These are phyloP conservation scores for Nannizzia gypsea DNA, from an alignment of 2,329 filamentous ascomycete species.

Conservation along the genomic window DNA sequence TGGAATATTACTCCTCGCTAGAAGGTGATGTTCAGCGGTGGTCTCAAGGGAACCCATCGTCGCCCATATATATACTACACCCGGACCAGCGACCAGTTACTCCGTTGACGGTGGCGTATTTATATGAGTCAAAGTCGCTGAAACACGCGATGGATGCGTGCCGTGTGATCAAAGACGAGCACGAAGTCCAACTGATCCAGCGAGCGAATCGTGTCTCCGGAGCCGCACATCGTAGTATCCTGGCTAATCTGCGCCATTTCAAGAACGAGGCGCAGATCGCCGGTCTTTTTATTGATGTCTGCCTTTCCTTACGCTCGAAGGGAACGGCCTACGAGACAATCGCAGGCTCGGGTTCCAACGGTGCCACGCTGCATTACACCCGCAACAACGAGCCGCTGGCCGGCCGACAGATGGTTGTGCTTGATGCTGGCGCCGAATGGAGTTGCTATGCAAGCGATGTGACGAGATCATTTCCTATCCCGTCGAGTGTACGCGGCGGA, in stretches of 20 bases:
- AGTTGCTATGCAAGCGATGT: constrained; percentile 60
- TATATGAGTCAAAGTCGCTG: constrained; percentile 20
- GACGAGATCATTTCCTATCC: constrained; percentile 79
- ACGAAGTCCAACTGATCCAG: constrained; percentile 60
- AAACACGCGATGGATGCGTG: constrained; percentile 51
- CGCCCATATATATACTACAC: constrained; percentile 29
- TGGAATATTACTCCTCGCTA: constrained; percentile 46
- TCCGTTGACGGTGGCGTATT: neutral
- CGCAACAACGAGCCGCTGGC: constrained; percentile 60
- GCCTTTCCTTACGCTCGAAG: constrained; percentile 61
- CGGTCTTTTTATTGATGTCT: constrained; percentile 64
- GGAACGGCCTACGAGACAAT: constrained; percentile 84
- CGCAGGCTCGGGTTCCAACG: constrained; percentile 65
- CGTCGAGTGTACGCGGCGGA: neutral
- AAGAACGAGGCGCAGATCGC: constrained; percentile 74
- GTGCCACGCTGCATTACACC: constrained; percentile 78
- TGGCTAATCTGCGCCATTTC: constrained; percentile 50
- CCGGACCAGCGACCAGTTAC: constrained; percentile 23
- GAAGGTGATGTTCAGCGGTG: constrained; percentile 39
- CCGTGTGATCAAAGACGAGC: constrained; percentile 61
- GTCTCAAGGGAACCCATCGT: constrained; percentile 17
- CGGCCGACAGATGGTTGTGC: constrained; percentile 64
- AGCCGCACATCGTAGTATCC: constrained; percentile 53
- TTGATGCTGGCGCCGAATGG: constrained; percentile 75
- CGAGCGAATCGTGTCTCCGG: constrained; percentile 60